These are phyloP conservation scores for Inonotus obliquus DNA, from an alignment of 1,284 basidiomycete genomes.

Conservation along the genomic window DNA sequence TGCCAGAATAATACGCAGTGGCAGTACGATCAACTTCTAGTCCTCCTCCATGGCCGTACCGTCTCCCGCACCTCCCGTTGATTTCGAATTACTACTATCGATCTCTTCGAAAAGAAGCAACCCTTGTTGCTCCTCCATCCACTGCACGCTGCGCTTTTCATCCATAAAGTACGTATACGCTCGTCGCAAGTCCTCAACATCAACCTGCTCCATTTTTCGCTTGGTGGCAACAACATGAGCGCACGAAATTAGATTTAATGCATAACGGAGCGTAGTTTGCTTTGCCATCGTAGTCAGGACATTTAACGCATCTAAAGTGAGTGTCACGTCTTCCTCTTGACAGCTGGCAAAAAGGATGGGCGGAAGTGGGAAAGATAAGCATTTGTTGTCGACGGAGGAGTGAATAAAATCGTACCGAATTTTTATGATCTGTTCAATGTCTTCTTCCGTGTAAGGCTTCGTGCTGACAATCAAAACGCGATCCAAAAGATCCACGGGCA, in stretches of 20 bases:
- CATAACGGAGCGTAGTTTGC: constrained; percentile 86
- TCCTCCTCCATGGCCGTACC: constrained; percentile 15
- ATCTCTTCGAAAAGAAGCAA: constrained; percentile 69
- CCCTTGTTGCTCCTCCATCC: constrained; percentile 85
- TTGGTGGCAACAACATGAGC: constrained; percentile 80
- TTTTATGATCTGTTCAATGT: constrained; percentile 88
- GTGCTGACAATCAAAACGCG: constrained; percentile 95
- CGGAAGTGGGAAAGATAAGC: background rate
- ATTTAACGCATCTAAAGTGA: constrained; percentile 68
- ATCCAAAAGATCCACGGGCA: constrained; percentile 93
- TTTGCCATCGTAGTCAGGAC: constrained; percentile 83
- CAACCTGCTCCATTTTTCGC: constrained; percentile 73
- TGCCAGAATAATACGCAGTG: background rate
- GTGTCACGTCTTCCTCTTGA: constrained; percentile 93
- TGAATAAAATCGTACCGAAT: constrained; percentile 57
- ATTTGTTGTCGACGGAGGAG: background rate
- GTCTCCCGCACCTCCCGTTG: background rate
- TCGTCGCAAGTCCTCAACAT: constrained; percentile 78
- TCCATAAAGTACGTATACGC: constrained; percentile 93
- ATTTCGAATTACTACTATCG: constrained; percentile 29
- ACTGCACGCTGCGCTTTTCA: constrained; percentile 91
- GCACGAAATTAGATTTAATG: constrained; percentile 90
- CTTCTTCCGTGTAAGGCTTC: constrained; percentile 79
- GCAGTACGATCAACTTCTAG: background rate
- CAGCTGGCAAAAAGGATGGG: constrained; percentile 50